Evolutionary conservation across 305 asterid genomes (phyloP).

Genomic region (Ajuga reptans): DNA sequence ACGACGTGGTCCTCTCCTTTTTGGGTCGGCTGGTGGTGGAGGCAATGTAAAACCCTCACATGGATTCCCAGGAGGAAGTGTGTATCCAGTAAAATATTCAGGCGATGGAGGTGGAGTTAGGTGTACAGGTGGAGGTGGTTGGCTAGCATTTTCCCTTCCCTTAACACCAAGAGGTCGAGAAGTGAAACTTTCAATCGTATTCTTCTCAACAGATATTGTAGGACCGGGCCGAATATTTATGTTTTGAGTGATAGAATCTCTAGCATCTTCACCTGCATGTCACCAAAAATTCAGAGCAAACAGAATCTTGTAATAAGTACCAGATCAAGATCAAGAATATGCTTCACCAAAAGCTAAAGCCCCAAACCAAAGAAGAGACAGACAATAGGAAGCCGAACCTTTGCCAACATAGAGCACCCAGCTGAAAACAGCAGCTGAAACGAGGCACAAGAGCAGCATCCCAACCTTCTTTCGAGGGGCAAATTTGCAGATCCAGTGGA

Average conservation of each 20-base stretch:
- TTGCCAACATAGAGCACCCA: constrained; percentile 67
- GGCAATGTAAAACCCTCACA: constrained; percentile 72
- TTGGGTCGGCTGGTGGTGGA: constrained; percentile 79
- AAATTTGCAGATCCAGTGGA: constrained; percentile 65
- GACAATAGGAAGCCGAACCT: constrained; percentile 41
- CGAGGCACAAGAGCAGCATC: constrained; percentile 60
- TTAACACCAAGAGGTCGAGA: constrained; percentile 10
- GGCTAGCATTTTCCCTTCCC: constrained; percentile 22
- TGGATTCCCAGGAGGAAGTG: constrained; percentile 78
- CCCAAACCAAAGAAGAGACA: background rate
- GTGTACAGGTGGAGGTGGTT: constrained; percentile 22
- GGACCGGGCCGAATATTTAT: constrained; percentile 38
- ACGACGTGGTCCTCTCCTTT: constrained; percentile 84
- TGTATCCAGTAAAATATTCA: constrained; percentile 53
- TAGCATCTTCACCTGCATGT: constrained; percentile 59
- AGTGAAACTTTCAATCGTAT: constrained; percentile 1
- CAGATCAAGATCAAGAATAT: background rate
- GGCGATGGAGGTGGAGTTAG: constrained; percentile 35
- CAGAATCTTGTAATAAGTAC: background rate
- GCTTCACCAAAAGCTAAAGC: constrained; percentile 3
- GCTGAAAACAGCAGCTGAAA: constrained; percentile 57
- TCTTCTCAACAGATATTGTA: constrained; percentile 29
- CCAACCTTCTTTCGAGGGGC: constrained; percentile 76
- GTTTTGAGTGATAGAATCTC: constrained; percentile 29
- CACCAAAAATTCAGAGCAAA: constrained; percentile 18